Evolutionary conservation across 2,329 filamentous ascomycete genomes (phyloP), one percentile per base, ranked within the genome.

Genomic region (Madurella fahalii): DNA sequence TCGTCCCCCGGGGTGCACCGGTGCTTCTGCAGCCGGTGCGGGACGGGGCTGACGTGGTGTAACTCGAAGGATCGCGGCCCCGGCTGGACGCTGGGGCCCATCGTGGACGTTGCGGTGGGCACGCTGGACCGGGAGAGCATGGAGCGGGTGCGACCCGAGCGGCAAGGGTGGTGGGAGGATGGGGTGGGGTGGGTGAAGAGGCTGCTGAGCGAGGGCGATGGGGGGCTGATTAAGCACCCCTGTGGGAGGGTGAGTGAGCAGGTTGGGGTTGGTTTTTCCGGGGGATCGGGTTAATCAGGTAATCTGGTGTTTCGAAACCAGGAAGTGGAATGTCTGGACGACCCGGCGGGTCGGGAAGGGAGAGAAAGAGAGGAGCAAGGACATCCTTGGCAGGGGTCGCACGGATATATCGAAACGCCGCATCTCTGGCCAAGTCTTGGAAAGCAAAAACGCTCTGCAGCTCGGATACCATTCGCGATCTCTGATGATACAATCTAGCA

Each of bases 391-490:
- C 25, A 25, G 25, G 25, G 4, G 3, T 25, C 25, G 25, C 25
- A 25, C 25, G 25, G 25, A 25, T 25, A 25, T 25, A 3, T 25
- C 25, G 4, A 25, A 25, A 4, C 25, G 4, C 25, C 25, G 25
- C n/a, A 25, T 25, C 25, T 25, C 34, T 15, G 16, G 32, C 31
- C 2, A 9, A 16, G 18, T 20, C 17, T 17, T 50, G 12, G 25
- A 40, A 49, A 25, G 17, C 18, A 34, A 49, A 30, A 47, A n/a
- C 46, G 52, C 47, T 18, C 30, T 9, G 32, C 25, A 51, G 53
- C 50, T 53, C 53, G 56, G 53, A 56, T 53, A 56, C 52, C 51
- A 50, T 50, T 54, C 39, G 40, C 30, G 8, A 15, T 15, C 17
- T 41, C 49, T 40, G 47, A 47, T 47, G 47, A 32, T 53, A 53